Conservation (phyloP, 805 yeast species). For the Komagataella phaffii region DNA sequence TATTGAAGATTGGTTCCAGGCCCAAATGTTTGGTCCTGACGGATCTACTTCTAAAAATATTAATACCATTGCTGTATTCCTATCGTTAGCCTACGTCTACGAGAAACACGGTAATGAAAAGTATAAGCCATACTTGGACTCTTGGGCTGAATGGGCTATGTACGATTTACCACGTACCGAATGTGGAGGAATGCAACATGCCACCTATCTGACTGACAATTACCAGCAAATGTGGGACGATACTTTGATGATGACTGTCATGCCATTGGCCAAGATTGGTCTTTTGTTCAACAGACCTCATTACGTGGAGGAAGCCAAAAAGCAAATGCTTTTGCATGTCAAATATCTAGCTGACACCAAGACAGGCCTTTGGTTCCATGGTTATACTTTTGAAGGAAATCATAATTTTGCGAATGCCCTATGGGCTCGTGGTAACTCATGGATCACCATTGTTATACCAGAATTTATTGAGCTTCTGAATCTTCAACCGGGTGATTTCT, state of each 20-base stretch:
- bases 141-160: conserved; percentile 23
- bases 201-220: conserved; percentile 17
- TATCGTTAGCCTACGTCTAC: conserved; percentile 17
- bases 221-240: conserved; percentile 17
- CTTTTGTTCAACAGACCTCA: conserved; percentile 14
- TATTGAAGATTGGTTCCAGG: conserved; percentile 16
- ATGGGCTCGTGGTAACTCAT: conserved; percentile 24
- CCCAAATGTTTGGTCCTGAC: conserved; percentile 13
- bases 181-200: conserved; percentile 22
- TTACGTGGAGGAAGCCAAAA: conserved; percentile 20
- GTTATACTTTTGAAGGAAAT: conserved; percentile 18
- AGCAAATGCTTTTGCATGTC: conserved; percentile 19
- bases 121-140: conserved; percentile 16
- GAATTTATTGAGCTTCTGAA: conserved; percentile 19
- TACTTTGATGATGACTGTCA: conserved; percentile 23
- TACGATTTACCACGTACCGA: conserved; percentile 16
- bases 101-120: conserved; percentile 10
- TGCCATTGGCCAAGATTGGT: conserved; percentile 15
- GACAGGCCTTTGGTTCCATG: conserved; percentile 21
- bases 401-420: conserved; percentile 15
- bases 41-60: conserved; percentile 21
- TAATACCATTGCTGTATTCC: conserved; percentile 22
- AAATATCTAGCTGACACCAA: conserved; percentile 17
- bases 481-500: conserved; percentile 14
- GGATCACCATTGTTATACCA: conserved; percentile 24